phyloP scores from a whole-genome alignment of 148 eudicot species.

The Arctostaphylos glauca region DNA sequence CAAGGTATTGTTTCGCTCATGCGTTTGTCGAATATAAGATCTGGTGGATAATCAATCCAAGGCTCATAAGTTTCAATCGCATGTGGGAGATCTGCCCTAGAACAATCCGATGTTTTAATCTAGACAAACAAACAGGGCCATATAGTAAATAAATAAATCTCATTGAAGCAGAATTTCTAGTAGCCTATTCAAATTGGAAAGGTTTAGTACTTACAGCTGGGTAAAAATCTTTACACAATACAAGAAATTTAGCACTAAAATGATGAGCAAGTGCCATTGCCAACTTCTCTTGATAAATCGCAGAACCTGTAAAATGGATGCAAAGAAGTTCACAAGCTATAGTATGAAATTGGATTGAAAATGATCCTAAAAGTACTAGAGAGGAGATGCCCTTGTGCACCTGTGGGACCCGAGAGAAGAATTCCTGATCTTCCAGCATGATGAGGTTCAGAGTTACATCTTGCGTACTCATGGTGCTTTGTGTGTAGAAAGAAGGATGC shows the following conservation, averaged over 20 bases:
- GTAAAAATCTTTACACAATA: background rate
- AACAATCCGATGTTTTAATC: background rate
- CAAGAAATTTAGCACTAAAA: slow-evolving; percentile 8
- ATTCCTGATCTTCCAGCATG: background rate
- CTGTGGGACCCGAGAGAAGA: slow-evolving; percentile 4
- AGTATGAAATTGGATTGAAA: background rate
- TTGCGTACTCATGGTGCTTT: background rate
- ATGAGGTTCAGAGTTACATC: background rate
- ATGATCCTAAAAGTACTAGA: background rate
- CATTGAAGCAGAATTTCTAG: background rate
- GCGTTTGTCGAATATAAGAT: background rate
- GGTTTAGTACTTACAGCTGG: background rate
- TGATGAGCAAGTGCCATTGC: slow-evolving; percentile 12
- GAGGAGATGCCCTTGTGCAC: background rate
- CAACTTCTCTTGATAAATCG: slow-evolving; percentile 7
- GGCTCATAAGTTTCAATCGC: background rate
- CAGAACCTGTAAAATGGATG: slow-evolving; percentile 8
- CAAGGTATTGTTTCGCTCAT: background rate
- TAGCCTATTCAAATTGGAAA: slow-evolving; percentile 1
- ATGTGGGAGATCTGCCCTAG: background rate
- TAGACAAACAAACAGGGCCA: background rate
- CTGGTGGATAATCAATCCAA: background rate
- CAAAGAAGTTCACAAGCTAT: background rate
- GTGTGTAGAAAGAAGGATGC: slow-evolving; percentile 2
- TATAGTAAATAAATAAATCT: background rate